Percentiles rank a stretch among this genome's conserved stretches.
phyloP scores from a whole-genome alignment of 805 yeast species.

The Teunomyces stri region DNA sequence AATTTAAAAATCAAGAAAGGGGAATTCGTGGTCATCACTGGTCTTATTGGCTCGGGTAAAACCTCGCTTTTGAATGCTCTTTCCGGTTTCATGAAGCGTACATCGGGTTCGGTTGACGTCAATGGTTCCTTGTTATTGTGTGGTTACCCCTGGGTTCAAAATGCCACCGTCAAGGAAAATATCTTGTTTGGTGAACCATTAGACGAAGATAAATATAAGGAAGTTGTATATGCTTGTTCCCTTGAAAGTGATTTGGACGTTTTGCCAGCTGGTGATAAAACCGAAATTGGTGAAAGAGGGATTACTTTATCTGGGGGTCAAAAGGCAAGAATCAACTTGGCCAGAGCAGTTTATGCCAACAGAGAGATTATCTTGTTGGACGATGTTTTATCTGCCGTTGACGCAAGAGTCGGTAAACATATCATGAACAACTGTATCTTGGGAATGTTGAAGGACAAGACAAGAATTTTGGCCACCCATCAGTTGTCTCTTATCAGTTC shows the following conservation, averaged over 20 bases:
- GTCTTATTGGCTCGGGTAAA: slow-evolving; percentile 82
- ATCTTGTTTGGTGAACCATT: slow-evolving; percentile 63
- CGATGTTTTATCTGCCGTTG: slow-evolving; percentile 83
- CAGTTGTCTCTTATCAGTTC: slow-evolving; percentile 67
- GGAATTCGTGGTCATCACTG: slow-evolving; percentile 75
- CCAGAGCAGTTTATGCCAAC: slow-evolving; percentile 73
- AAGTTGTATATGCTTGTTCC: slow-evolving; percentile 64
- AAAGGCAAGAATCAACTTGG: slow-evolving; percentile 76
- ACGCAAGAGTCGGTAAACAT: slow-evolving; percentile 81
- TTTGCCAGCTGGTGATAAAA: slow-evolving; percentile 70
- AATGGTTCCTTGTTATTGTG: slow-evolving; percentile 52
- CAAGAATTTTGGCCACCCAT: slow-evolving; percentile 81
- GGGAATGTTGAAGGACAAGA: slow-evolving; percentile 55
- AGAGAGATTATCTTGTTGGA: slow-evolving; percentile 69
- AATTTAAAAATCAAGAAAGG: slow-evolving; percentile 55
- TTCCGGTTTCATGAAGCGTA: slow-evolving; percentile 65
- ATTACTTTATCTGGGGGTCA: slow-evolving; percentile 88
- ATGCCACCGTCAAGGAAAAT: slow-evolving; percentile 73
- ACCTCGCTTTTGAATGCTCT: slow-evolving; percentile 69
- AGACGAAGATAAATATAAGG: slow-evolving; percentile 49
- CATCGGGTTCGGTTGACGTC: slow-evolving; percentile 48
- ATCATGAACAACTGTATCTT: slow-evolving; percentile 67
- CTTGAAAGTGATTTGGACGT: slow-evolving; percentile 61
- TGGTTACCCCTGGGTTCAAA: slow-evolving; percentile 84
- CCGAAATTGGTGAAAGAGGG: slow-evolving; percentile 85